Evolutionary conservation across 139 green algal species (phyloP), one percentile per base, ranked within the genome.

Genomic region (Micromonas commoda): DNA sequence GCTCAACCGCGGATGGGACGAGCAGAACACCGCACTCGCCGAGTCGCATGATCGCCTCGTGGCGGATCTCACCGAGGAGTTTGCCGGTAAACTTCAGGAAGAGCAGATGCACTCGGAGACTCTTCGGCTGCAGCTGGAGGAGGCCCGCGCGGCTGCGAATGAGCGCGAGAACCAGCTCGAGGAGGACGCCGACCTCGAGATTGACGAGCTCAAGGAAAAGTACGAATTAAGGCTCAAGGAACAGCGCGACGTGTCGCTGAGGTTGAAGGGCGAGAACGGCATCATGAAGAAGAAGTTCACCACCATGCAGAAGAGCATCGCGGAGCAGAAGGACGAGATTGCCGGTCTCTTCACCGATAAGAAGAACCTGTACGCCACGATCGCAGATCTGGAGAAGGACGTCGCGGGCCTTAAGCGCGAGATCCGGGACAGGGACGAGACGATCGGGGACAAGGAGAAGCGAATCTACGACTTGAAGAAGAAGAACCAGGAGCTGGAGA

Each of bases 201-300:
- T 96, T 75, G 91, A 78, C 3, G n/a, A 78, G 21, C 53, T 78
- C 3, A 78, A 78, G 9, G 29, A 61, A 26, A 29, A 85, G 82
- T 94, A 88, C 67, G 88, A 90, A 68, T 75, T 85, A 60, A 85
- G 35, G 34, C 21, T 71, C 0, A n/a, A 54, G 31, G 9, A 34
- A 21, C 52, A 78, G 16, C 72, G 31, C 52, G 31, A 68, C 2
- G 45, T 87, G 6, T 82, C 74, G 24, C 74, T 97, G 79, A 77
- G 87, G 35, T 83, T 97, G 37, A 93, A 96, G 85, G 92, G 92
- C 19, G 92, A 97, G 89, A 96, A 96, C 68, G 92, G 92, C 39
- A 93, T 96, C 85, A 93, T 97, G 91, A 89, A 89, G 79, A 96
- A 96, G 84, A 94, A 94, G 83, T 96, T 96, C 85, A 91, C 89